Conservation (phyloP, 2,329 filamentous ascomycete species). For the Xylariaceae sp. region DNA sequence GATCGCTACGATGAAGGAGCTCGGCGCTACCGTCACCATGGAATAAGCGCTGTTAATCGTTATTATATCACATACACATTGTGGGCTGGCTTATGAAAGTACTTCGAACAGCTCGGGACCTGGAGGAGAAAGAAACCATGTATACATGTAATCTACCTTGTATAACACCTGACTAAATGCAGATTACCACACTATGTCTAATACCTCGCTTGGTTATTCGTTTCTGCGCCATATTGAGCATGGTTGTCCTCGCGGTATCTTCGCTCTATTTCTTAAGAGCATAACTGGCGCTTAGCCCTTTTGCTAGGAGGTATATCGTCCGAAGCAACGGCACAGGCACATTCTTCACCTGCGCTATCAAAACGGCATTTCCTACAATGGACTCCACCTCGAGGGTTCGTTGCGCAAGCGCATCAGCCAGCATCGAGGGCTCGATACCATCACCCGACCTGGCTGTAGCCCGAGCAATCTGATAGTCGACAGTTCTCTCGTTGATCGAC, state of each 20-base stretch:
- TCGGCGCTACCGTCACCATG: conserved; percentile 86
- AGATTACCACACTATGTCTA: conserved; percentile 12
- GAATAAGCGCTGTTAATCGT: conserved; percentile 56
- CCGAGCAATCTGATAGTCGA: conserved; percentile 27
- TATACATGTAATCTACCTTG: conserved; percentile 31
- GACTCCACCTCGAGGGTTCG: conserved; percentile 30
- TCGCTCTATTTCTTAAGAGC: conserved; percentile 10
- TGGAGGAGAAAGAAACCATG: conserved; percentile 16
- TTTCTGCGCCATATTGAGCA: not conserved
- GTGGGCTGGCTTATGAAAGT: conserved; percentile 10
- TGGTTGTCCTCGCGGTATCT: conserved; percentile 1
- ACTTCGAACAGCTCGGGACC: conserved; percentile 3
- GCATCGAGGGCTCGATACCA: conserved; percentile 30
- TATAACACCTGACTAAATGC: conserved; percentile 25
- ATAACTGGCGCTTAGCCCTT: conserved; percentile 30
- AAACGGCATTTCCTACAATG: conserved; percentile 31
- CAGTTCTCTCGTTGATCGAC: conserved; percentile 24
- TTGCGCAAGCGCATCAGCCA: conserved; percentile 27
- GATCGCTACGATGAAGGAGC: conserved; percentile 83
- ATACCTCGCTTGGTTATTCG: not conserved
- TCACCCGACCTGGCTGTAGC: conserved; percentile 19
- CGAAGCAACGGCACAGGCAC: conserved; percentile 29
- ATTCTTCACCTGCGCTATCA: conserved; percentile 24
- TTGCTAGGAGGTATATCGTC: conserved; percentile 36
- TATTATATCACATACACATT: conserved; percentile 3